These are phyloP conservation scores for Adansonia digitata DNA, from an alignment of 345 rosid genomes.

Conservation along the genomic window DNA sequence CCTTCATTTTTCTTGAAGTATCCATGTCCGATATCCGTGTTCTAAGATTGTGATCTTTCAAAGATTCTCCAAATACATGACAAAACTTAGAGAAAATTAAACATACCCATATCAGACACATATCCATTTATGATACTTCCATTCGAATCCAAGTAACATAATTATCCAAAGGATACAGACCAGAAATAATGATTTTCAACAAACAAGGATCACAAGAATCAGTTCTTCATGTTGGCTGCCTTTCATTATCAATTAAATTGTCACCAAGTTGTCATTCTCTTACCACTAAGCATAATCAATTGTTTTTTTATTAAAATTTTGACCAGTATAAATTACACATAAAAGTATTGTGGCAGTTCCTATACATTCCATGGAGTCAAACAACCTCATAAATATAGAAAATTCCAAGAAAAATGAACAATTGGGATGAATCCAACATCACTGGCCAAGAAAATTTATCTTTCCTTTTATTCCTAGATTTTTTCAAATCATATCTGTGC, in stretches of 20 bases:
- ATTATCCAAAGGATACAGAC: background rate
- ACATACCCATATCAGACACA: too few species aligned
- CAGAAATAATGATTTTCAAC: background rate
- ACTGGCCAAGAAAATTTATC: slow-evolving; percentile 1
- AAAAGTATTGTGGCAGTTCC: background rate
- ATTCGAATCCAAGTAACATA: too few species aligned
- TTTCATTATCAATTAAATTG: background rate
- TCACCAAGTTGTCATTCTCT: background rate
- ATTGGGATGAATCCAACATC: background rate
- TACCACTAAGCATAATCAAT: background rate
- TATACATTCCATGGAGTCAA: background rate
- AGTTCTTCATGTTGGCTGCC: background rate
- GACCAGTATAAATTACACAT: background rate
- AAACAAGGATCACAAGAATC: background rate
- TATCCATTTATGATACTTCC: too few species aligned
- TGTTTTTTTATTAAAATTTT: background rate
- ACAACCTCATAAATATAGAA: background rate
- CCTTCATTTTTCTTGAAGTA: too few species aligned
- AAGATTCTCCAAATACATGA: too few species aligned
- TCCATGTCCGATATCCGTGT: too few species aligned
- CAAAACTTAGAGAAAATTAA: too few species aligned
- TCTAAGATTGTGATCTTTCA: too few species aligned
- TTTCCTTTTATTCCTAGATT: slow-evolving; percentile 23
- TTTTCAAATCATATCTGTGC: background rate
- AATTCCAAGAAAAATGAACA: background rate